Base-by-base conservation (phyloP, 2,329 filamentous ascomycete species). In the Bipolaris oryzae region DNA sequence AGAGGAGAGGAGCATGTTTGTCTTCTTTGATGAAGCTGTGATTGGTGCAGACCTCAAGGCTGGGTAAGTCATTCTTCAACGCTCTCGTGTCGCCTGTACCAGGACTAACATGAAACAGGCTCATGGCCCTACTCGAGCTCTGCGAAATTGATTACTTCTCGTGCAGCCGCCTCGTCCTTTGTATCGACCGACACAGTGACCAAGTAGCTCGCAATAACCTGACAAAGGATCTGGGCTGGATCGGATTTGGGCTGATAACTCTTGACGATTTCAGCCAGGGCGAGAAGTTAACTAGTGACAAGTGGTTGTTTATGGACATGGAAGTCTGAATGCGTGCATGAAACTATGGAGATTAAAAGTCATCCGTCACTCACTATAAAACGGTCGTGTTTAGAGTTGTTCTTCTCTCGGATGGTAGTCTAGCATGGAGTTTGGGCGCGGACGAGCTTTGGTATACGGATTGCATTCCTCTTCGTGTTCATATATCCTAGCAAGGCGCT, bases 51-150 rank as follows among this genome's bases (percentile, higher is more conserved):
- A 95, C 74, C 80, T 96, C 72, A 96, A 96, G 82, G 89, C 90
- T 79, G 91, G 90, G 90, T 95, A 85, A 71, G 89, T 84, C 56
- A 9, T n/a, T 5, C 13, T 25, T 35, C 9, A 1, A 20, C 15
- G 18, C 25, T n/a, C 43, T 53, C 52, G 61, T 16, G 7, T 7
- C 11, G n/a, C 21, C n/a, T 45, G 20, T 4, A 21, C 34, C 13
- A 25, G 23, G 31, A 41, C 64, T 70, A 58, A 70, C 58, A 43
- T 16, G 18, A 20, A 11, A 38, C 38, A 75, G 73, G 7, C 62
- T 97, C 50, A 92, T 96, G 82, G 91, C 91, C 61, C 84, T 96
- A 55, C 94, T 96, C 68, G 93, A 96, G 80, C 85, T 97, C 58
- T 91, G 91, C 69, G 88, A 90, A 69, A 84, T 85, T 58, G 86